Evolutionary conservation across 1,139 yeast genomes (phyloP), one percentile per base, ranked within the genome.

Genomic region (Debaryomyces subglobosus): DNA sequence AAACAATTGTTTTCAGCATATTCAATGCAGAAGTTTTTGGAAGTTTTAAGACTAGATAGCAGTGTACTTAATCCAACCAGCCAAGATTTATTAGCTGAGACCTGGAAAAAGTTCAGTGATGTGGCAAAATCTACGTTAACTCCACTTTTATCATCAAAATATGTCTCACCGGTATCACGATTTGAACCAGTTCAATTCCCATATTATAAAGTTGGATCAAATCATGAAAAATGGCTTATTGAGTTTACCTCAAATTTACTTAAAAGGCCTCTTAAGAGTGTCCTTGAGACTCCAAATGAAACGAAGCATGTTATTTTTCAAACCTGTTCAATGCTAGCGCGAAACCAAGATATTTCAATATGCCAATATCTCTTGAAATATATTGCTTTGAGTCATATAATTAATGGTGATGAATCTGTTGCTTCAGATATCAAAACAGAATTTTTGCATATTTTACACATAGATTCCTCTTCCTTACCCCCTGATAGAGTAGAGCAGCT

Each of bases 21-120:
- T 65, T 89, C 95, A 0, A 89, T 95, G 80, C 99, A 95, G 62
- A 95, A 89, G 55, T 85, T 87, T 44, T 67, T 94, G 46, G 82
- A 83, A 52, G 79, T 85, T 10, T 78, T 94, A 62, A 83, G 81
- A 1, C 67, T 89, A 30, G 79, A 74, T 44, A 61, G 68, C 4
- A 65, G 70, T 50, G 72, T 77, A 15, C 55, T 74, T 5, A 60
- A 62, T 8, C 56, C 60, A 0, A 40, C 53, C 6, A 46, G 49
- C 3, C 53, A 66, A 41, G 65, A 61, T 16, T 49, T 57, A n/a
- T 55, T 59, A 15, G 44, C 55, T 5, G 67, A 62, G 5, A 68
- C 83, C 1, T 89, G 96, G 96, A 69, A 76, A 10, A 71, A 72
- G 45, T 85, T 90, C 52, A 80, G 83, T 54, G 86, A 83, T 44